Evolutionary conservation across 306 rosid species (phyloP).

Genomic region (Quercus parvula): DNA sequence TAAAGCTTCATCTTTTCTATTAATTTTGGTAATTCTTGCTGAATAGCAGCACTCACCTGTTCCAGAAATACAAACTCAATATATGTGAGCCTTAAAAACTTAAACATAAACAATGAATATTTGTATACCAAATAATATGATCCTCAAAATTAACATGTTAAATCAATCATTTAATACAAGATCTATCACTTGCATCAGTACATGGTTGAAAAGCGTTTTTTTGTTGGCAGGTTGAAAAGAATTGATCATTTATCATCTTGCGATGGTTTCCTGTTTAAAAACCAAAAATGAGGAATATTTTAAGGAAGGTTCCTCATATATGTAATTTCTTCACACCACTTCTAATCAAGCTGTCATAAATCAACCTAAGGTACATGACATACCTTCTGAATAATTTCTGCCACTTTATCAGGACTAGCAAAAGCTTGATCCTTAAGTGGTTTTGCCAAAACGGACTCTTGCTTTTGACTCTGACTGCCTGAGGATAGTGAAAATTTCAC

Average conservation of each 20-base stretch:
- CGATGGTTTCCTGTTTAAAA: background rate
- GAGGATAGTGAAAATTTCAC: constrained; percentile 85
- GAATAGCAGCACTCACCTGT: constrained; percentile 78
- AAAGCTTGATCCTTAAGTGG: constrained; percentile 92
- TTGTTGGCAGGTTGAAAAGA: background rate
- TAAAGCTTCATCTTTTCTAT: constrained; percentile 91
- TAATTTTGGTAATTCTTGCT: constrained; percentile 74
- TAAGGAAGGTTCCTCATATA: background rate
- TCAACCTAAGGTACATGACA: background rate
- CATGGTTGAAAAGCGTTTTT: background rate
- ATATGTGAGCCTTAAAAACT: background rate
- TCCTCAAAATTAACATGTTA: background rate
- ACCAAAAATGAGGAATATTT: background rate
- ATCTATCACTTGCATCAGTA: background rate
- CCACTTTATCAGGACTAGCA: constrained; percentile 94
- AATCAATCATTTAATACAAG: background rate
- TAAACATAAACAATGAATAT: too few relatives aligned
- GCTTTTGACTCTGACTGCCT: constrained; percentile 71
- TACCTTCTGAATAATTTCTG: constrained; percentile 91
- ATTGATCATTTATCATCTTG: background rate
- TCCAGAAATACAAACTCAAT: constrained; percentile 26
- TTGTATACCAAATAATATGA: too few relatives aligned
- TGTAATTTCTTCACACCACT: background rate
- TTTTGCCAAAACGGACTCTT: constrained; percentile 66
- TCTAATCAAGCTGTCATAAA: background rate